Conservation (phyloP, 176 grass and related monocot species). For the Oryza brachyantha region DNA sequence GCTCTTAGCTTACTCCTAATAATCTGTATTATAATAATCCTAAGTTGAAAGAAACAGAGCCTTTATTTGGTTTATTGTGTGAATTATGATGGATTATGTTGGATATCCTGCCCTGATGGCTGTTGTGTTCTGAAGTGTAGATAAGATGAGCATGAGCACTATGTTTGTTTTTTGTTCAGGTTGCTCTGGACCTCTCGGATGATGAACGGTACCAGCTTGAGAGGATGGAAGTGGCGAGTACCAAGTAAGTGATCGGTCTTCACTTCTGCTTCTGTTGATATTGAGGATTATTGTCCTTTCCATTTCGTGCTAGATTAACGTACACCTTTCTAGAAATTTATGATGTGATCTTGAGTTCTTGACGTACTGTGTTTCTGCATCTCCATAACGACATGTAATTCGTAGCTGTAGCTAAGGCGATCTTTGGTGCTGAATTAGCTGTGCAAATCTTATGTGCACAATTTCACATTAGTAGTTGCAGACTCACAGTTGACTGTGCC, state of each 20-base stretch:
- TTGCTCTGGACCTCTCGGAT: conserved; percentile 79
- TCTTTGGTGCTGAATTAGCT: neutral
- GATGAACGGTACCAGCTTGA: conserved; percentile 69
- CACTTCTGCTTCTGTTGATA: conserved; percentile 8
- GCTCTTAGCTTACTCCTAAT: no score
- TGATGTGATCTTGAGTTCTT: neutral
- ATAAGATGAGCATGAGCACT: no score
- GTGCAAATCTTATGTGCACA: neutral
- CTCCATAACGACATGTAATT: neutral
- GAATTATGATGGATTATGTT: neutral
- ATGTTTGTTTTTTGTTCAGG: conserved; percentile 38
- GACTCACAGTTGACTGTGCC: neutral
- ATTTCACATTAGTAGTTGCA: neutral
- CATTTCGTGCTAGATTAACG: neutral
- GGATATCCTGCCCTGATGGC: neutral
- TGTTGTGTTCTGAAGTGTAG: neutral
- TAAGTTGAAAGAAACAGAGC: no score
- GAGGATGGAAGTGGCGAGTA: conserved; percentile 65
- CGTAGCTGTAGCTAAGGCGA: neutral
- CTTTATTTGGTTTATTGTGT: neutral
- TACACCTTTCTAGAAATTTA: neutral
- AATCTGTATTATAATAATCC: no score
- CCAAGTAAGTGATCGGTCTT: conserved; percentile 41
- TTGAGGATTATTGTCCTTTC: neutral
- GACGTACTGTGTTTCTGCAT: neutral